phyloP scores from a whole-genome alignment of 176 grass and related monocot species.

The Canna indica region DNA sequence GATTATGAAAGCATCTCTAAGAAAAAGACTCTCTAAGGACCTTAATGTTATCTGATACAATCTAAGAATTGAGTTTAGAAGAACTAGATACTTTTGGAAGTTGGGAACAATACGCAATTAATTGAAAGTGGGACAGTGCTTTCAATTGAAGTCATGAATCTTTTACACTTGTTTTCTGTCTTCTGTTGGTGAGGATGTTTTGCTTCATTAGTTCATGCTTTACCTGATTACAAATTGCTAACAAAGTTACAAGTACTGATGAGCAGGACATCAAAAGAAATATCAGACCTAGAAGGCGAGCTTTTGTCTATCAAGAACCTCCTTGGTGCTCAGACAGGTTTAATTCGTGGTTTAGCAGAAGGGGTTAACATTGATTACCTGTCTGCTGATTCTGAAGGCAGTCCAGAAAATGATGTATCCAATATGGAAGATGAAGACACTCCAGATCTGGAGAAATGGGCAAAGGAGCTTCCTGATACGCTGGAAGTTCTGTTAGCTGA shows the following conservation, averaged over 20 bases:
- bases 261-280: slow-evolving; percentile 84
- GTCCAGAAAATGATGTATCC: slow-evolving; percentile 37
- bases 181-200: not conserved
- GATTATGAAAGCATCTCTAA: not conserved
- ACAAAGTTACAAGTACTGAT: not conserved
- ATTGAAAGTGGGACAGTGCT: not conserved
- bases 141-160: not conserved
- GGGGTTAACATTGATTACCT: slow-evolving; percentile 70
- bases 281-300: slow-evolving; percentile 96
- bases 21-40: not conserved
- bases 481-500: slow-evolving; percentile 81
- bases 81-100: not conserved
- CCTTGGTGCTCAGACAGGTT: slow-evolving; percentile 62
- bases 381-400: slow-evolving; percentile 41
- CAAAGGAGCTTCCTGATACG: slow-evolving; percentile 70
- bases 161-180: not conserved
- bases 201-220: not conserved
- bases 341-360: slow-evolving; percentile 79
- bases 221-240: not conserved
- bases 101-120: not conserved
- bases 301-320: slow-evolving; percentile 89
- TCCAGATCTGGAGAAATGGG: slow-evolving; percentile 78
- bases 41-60: not conserved
- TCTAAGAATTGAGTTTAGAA: not conserved
- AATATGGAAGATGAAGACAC: slow-evolving; percentile 60